These are phyloP conservation scores for Colletotrichum cordylinicola DNA, from an alignment of 2,329 filamentous ascomycete species.

Conservation along the genomic window DNA sequence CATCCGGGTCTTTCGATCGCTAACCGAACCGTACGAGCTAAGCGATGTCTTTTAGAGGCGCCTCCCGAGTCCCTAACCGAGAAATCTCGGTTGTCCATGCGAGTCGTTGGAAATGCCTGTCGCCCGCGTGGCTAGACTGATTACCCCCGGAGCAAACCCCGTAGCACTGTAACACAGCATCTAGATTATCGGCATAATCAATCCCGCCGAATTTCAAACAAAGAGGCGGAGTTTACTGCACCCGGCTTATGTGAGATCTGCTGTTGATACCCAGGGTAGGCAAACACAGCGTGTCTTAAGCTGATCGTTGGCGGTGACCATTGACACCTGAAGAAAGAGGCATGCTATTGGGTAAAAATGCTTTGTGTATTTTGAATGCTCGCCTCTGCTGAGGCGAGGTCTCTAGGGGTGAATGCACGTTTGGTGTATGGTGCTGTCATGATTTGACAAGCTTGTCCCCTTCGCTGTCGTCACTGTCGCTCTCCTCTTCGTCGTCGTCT, in stretches of 20 bases:
- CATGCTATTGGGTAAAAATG: background rate
- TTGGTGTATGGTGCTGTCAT: constrained; percentile 7
- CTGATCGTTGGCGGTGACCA: background rate
- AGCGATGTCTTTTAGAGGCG: constrained; percentile 1
- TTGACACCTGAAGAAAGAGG: no score
- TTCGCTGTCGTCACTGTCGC: constrained; percentile 14
- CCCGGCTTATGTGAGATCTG: background rate
- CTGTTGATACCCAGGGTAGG: background rate
- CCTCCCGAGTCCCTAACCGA: constrained; percentile 4
- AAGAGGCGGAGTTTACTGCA: background rate
- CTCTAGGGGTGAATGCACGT: background rate
- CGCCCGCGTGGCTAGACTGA: background rate
- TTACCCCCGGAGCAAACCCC: background rate
- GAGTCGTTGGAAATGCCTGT: background rate
- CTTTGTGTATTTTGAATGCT: background rate
- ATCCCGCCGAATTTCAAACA: background rate
- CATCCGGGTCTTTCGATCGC: background rate
- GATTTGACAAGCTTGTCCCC: constrained; percentile 46
- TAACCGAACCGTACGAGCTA: constrained; percentile 15
- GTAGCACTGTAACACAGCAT: background rate
- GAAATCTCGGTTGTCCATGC: background rate
- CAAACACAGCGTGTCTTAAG: background rate
- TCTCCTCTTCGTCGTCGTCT: constrained; percentile 49
- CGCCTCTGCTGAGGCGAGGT: background rate
- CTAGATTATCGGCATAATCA: background rate